Evolutionary conservation across 345 rosid species (phyloP), one percentile per base, ranked within the genome.

Genomic region (Brassica rapa): DNA sequence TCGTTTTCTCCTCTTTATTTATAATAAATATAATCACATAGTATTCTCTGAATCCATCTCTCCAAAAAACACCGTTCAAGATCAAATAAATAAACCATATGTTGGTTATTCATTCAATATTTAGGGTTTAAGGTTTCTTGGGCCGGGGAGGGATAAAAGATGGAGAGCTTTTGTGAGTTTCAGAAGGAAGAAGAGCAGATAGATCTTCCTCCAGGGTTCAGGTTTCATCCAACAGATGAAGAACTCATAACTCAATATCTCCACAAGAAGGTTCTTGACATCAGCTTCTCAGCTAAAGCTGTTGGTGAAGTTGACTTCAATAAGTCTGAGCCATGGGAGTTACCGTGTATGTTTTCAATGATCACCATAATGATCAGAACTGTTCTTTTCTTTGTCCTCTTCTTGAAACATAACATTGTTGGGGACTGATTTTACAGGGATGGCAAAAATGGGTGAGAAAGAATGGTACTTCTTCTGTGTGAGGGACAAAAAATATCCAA

Each of bases 251-350:
- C 83, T 70, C 91, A 90, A 82, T 93, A 94, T 75, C 77, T 94
- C 32, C 80, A 82, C 78, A 86, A 87, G 83, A 93, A 93, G 78
- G 99, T 91, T 63, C 81, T 82, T 15, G 92, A 93, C 49, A 43
- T 71, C 46, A 72, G 43, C 49, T 94, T 94, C 87, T 43, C 90
- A 14, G 84, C 93, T 21, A 81, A 80, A 84, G 98, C 99, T n/a
- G 90, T 94, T 57, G 99, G 96, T 49, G 97, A 93, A 77, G 98
- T 90, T 53, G 99, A 94, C 65, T 82, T 94, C 80, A 94, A 94
- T 91, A 93, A 90, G 86, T 88, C 93, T 5, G 98, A 94, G 80
- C 98, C 98, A 16, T 94, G 99, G 99, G 99, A 94, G 41, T 80
- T 94, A 74, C 99, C 98, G 10, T 77, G 99, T 94, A n/a, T 1